Percentiles rank a stretch among this genome's conserved stretches.
Conservation (phyloP, 106 monocot species). For the Dendrobium officinale region DNA sequence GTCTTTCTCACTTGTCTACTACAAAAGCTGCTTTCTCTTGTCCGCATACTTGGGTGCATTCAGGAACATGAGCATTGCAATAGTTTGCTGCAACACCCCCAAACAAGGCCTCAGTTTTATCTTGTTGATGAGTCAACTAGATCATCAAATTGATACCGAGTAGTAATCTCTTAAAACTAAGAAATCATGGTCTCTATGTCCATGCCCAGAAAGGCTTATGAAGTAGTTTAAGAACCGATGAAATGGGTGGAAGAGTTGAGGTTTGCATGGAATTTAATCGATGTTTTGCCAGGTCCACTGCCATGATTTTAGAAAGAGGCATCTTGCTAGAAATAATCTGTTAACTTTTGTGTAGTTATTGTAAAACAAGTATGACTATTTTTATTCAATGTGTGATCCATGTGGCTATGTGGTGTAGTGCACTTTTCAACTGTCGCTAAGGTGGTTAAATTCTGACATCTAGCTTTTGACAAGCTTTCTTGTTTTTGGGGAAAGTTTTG, state of each 20-base stretch:
- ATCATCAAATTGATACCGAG: not conserved
- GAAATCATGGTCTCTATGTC: too few relatives aligned
- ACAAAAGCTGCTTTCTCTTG: not conserved
- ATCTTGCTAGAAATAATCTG: not conserved
- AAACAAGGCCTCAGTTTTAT: not conserved
- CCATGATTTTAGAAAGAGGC: not conserved
- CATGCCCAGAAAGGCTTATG: too few relatives aligned
- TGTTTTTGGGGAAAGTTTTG: not conserved
- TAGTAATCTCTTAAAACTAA: too few relatives aligned
- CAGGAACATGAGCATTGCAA: not conserved
- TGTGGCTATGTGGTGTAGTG: not conserved
- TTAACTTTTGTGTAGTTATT: not conserved
- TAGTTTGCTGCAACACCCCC: too few relatives aligned
- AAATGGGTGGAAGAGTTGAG: too few relatives aligned
- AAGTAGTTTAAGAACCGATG: too few relatives aligned
- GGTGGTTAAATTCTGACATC: not conserved
- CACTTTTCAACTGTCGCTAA: not conserved
- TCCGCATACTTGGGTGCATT: not conserved
- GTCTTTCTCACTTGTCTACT: not conserved
- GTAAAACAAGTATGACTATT: not conserved
- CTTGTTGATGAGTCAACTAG: not conserved
- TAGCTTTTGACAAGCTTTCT: not conserved
- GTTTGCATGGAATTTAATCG: not conserved
- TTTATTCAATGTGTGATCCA: not conserved
- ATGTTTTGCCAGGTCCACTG: not conserved